Conservation (phyloP, 495 filamentous ascomycete genomes). For the Paragyromitra xinjiangensis region DNA sequence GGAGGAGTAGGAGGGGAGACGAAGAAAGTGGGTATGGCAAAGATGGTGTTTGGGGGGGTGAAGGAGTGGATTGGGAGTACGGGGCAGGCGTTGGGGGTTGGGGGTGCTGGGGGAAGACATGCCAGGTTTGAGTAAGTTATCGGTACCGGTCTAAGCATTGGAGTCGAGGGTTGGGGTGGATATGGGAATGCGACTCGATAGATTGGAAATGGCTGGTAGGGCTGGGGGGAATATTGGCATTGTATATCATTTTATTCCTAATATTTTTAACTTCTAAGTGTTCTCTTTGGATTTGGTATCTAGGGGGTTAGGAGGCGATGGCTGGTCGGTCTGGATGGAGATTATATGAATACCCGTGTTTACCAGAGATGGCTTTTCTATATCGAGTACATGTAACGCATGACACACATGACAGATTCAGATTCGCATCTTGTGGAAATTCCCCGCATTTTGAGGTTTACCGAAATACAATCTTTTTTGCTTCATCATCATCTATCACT, state of each 20-base stretch:
- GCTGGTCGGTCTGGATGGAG: background rate
- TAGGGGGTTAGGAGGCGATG: background rate
- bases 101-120: constrained; percentile 53
- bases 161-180: background rate
- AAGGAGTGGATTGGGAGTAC: constrained; percentile 77
- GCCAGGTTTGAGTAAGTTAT: constrained; percentile 51
- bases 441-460: background rate
- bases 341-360: constrained; percentile 5
- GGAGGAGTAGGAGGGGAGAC: constrained; percentile 58
- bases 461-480: background rate
- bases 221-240: constrained; percentile 9
- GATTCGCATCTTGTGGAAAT: background rate
- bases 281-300: background rate
- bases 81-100: constrained; percentile 75
- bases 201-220: constrained; percentile 7
- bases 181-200: background rate
- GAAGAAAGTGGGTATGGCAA: constrained; percentile 82
- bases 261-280: constrained; percentile 23
- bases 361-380: background rate
- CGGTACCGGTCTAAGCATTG: background rate
- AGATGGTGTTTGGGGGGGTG: constrained; percentile 82
- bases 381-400: background rate
- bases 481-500: background rate
- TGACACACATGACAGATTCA: background rate
- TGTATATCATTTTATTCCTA: constrained; percentile 28